Base-by-base conservation (phyloP, 1,139 yeast species). In the Suhomyces kunorum region DNA sequence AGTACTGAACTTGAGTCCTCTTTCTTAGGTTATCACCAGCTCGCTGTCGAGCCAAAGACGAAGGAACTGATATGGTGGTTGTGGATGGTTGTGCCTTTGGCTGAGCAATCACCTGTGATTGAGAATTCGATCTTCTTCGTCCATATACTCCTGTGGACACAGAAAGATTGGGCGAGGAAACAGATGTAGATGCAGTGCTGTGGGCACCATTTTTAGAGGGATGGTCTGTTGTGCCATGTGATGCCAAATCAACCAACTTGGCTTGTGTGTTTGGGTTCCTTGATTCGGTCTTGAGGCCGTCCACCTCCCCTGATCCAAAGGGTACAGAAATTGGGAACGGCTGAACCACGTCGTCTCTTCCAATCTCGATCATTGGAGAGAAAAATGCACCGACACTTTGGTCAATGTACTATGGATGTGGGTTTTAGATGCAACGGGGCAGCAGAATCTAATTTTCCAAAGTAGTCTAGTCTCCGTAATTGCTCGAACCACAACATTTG, bases 91-190 rank as follows among this genome's bases (percentile, higher is more conserved):
- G 34, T 13, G 51, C 31, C 20, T 34, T 40, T 7, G 54, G 53
- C 25, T 46, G 45, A 5, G 49, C 32, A 11, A 52, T 38, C 36
- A 61, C 71, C 39, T 65, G 70, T 1, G 70, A 63, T 48, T 64
- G 71, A 5, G 75, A 69, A 48, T 71, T 70, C 29, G 74, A 68
- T 42, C 76, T 51, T 46, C 62, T 59, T 34, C 70, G 46, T 15
- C 58, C 57, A 16, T 38, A 38, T 3, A 19, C 24, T 4, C 24
- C 23, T 9, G 19, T 29, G 19, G 32, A 17, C 13, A 18, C 24
- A 11, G 32, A 13, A 12, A 18, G 32, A 17, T 12, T 29, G 20
- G 19, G 8, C 9, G 26, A 19, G 5, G 27, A 12, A 1, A 33
- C 17, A 2, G 30, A n/a, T 7, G 38, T 4, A 2, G 29, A 20